Evolutionary conservation across 2,329 filamentous ascomycete species (phyloP), one percentile per base, ranked within the genome.

Genomic region (Colletotrichum acutatum): DNA sequence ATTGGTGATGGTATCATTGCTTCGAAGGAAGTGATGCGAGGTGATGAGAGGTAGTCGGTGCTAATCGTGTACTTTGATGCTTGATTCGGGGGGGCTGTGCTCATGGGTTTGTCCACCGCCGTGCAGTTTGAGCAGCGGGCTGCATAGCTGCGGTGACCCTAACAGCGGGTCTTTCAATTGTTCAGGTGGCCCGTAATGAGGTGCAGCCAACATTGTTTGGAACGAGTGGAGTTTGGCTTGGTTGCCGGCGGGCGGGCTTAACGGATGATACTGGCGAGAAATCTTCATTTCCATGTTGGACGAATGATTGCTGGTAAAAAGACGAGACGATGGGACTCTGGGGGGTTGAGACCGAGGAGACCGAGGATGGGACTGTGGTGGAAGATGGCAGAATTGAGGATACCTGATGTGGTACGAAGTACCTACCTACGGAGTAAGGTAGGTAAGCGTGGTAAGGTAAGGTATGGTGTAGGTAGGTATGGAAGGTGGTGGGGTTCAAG

Each of bases 31-130:
- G 14, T 28, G 30, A 56, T 56, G 53, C 11, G 6, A 28, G 28
- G 60, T 32, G n/a, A 19, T 3, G 11, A 12, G 9, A 28, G 11
- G 46, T 52, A 32, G 22, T 52, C 61, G 49, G n/a, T 71, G 61
- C 66, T 62, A 65, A 73, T 70, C 28, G 11, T 19, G 53, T 58
- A 46, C 69, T 49, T 28, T 22, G 46, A 66, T 73, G 53, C 58
- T 61, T 49, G 42, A 57, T 66, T 60, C 42, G 54, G 66, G 59
- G 66, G 59, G 71, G 71, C 71, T 71, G 49, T 73, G 66, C 61
- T 61, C 49, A 59, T 14, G 26, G 46, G 32, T 28, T 56, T 71
- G n/a, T 53, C 66, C 70, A 60, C 54, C 56, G 59, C 32, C n/a
- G 42, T 57, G 66, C 60, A 64, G 70, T 61, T 72, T 63, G 24